phyloP scores from a whole-genome alignment of 2,329 filamentous ascomycete genomes.

The Hypoxylon sp. region DNA sequence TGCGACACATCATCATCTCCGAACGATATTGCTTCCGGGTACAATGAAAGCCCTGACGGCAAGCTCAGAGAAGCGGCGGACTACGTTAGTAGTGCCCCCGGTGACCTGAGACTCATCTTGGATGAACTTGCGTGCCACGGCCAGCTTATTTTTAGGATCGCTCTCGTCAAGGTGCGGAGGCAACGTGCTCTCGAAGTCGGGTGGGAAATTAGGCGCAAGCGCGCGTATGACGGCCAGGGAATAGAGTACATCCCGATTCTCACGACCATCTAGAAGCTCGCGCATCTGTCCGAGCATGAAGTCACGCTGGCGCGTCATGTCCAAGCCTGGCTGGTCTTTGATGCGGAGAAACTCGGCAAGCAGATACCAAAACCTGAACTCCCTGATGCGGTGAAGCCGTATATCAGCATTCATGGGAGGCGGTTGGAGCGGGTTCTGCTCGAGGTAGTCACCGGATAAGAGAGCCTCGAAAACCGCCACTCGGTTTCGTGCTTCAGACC shows the following conservation, averaged over 20 bases:
- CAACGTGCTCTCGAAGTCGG: constrained; percentile 68
- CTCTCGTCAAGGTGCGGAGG: constrained; percentile 74
- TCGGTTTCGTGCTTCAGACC: constrained; percentile 74
- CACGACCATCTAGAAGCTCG: constrained; percentile 79
- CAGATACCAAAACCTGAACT: constrained; percentile 85
- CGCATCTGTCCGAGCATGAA: constrained; percentile 74
- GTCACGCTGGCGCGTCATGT: constrained; percentile 69
- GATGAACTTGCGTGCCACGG: constrained; percentile 77
- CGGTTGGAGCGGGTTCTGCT: constrained; percentile 66
- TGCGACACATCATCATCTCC: constrained; percentile 35
- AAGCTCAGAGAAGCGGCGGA: constrained; percentile 77
- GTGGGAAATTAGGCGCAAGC: constrained; percentile 73
- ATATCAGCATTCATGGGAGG: constrained; percentile 63
- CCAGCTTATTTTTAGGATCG: constrained; percentile 74
- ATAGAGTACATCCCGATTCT: constrained; percentile 92
- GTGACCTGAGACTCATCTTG: constrained; percentile 71
- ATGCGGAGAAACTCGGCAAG: constrained; percentile 77
- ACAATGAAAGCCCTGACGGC: constrained; percentile 70
- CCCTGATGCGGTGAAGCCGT: constrained; percentile 68
- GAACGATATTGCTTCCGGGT: constrained; percentile 63
- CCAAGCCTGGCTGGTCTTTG: constrained; percentile 68
- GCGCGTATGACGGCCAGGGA: constrained; percentile 85
- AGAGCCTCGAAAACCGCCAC: constrained; percentile 82
- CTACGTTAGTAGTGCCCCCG: constrained; percentile 80
- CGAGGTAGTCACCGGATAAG: constrained; percentile 77